Evolutionary conservation across 1,284 basidiomycete species (phyloP).

Genomic region (Pseudozyma hubeiensis): DNA sequence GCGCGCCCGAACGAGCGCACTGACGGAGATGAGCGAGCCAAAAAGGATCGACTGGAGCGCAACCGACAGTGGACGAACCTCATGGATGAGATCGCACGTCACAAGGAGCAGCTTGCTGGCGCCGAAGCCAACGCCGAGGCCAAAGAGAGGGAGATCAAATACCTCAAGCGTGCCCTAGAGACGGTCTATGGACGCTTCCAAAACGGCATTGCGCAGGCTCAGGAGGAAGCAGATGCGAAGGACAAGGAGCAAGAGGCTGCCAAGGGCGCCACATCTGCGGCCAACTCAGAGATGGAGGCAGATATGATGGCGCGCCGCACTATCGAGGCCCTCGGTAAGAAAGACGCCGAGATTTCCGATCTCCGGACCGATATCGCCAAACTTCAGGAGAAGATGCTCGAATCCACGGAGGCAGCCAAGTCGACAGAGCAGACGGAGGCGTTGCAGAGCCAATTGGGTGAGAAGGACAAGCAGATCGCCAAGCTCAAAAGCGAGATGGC

Average conservation of each 20-base stretch:
- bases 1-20: constrained; percentile 43
- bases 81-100: constrained; percentile 80
- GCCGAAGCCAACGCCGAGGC: constrained; percentile 72
- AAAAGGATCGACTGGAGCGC: constrained; percentile 82
- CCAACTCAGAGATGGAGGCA: constrained; percentile 71
- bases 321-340: constrained; percentile 78
- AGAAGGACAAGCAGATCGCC: constrained; percentile 38
- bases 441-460: constrained; percentile 15
- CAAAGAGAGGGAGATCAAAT: constrained; percentile 80
- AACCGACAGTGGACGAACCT: constrained; percentile 83
- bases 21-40: constrained; percentile 51
- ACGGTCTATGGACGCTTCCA: constrained; percentile 83
- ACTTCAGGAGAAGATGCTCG: constrained; percentile 53
- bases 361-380: constrained; percentile 56
- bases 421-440: constrained; percentile 25
- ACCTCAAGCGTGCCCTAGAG: constrained; percentile 84
- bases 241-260: constrained; percentile 32
- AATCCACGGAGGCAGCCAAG: constrained; percentile 28
- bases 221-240: constrained; percentile 43
- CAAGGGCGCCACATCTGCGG: constrained; percentile 6
- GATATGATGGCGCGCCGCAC: constrained; percentile 78
- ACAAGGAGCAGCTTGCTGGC: constrained; percentile 77
- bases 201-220: constrained; percentile 69
- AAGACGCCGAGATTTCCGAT: constrained; percentile 76
- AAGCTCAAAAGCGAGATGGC: constrained; percentile 42